Conservation (phyloP, 345 rosid genomes). For the Psidium guajava region DNA sequence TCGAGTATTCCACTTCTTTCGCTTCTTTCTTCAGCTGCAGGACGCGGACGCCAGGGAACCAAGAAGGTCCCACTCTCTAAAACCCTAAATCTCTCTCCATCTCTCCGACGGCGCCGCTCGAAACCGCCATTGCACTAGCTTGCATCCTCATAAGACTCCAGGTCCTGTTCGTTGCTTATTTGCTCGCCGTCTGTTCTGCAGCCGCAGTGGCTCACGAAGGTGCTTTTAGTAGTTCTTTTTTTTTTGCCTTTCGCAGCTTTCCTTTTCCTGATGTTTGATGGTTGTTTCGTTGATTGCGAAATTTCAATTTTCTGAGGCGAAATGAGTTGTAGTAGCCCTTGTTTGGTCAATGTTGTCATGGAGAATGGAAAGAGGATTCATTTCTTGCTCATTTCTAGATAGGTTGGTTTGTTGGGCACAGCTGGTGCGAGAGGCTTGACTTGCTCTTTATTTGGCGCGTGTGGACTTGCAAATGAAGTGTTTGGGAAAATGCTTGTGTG, state of each 20-base stretch:
- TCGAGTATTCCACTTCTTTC: background rate
- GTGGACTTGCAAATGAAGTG: background rate
- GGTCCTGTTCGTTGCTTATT: background rate
- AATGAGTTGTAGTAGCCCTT: background rate
- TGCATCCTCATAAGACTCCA: background rate
- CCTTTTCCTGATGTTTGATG: background rate
- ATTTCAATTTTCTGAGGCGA: background rate
- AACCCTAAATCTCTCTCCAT: background rate
- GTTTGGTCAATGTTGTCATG: background rate
- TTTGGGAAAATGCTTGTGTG: background rate
- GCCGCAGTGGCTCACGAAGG: background rate
- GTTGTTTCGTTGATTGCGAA: background rate
- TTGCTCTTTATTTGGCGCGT: background rate
- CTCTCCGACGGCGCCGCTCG: background rate
- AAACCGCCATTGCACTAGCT: background rate
- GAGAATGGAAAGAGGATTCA: background rate
- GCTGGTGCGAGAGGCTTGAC: background rate
- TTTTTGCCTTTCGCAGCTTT: background rate
- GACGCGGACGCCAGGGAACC: background rate
- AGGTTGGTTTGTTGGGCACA: background rate
- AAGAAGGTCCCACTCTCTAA: background rate
- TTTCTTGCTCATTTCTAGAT: background rate
- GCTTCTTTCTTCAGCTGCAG: background rate
- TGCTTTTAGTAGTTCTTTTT: background rate
- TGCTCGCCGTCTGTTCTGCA: background rate